These are phyloP conservation scores for Termitomyces sp. DNA, from an alignment of 768 basidiomycete species.

Conservation along the genomic window DNA sequence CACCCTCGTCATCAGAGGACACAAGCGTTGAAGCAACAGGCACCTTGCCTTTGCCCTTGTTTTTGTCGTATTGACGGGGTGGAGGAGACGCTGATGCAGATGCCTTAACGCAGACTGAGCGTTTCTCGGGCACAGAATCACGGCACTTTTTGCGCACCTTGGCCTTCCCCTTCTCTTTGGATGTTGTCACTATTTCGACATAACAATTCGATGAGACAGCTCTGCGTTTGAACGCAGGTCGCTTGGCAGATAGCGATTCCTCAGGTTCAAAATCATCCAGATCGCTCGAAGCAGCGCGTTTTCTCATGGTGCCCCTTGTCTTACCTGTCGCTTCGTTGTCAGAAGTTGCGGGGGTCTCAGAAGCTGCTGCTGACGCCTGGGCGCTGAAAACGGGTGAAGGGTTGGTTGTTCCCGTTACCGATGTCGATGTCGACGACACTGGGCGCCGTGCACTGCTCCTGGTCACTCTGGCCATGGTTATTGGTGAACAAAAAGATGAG, in stretches of 20 bases:
- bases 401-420: slow-evolving; percentile 37
- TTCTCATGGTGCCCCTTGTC: slow-evolving; percentile 10
- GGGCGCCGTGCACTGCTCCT: slow-evolving; percentile 25
- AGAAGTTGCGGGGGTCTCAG: slow-evolving; percentile 53
- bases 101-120: slow-evolving; percentile 6
- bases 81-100: slow-evolving; percentile 3
- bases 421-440: slow-evolving; percentile 25
- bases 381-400: slow-evolving; percentile 49
- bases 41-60: slow-evolving; percentile 34
- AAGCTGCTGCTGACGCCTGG: slow-evolving; percentile 31
- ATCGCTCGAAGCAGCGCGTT: slow-evolving; percentile 21
- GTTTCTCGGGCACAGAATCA: neutral
- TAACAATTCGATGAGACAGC: slow-evolving; percentile 23
- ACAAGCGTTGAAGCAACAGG: slow-evolving; percentile 20
- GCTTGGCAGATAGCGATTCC: slow-evolving; percentile 19
- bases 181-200: slow-evolving; percentile 24
- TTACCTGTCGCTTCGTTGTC: slow-evolving; percentile 24
- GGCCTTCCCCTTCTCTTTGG: slow-evolving; percentile 14
- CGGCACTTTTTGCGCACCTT: slow-evolving; percentile 15
- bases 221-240: slow-evolving; percentile 27
- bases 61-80: slow-evolving; percentile 4
- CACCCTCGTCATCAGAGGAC: slow-evolving; percentile 26
- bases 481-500: slow-evolving; percentile 12
- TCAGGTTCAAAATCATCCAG: slow-evolving; percentile 17
- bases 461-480: slow-evolving; percentile 27